Conservation (phyloP, 2,329 filamentous ascomycete species). For the Microascus cirrosus region DNA sequence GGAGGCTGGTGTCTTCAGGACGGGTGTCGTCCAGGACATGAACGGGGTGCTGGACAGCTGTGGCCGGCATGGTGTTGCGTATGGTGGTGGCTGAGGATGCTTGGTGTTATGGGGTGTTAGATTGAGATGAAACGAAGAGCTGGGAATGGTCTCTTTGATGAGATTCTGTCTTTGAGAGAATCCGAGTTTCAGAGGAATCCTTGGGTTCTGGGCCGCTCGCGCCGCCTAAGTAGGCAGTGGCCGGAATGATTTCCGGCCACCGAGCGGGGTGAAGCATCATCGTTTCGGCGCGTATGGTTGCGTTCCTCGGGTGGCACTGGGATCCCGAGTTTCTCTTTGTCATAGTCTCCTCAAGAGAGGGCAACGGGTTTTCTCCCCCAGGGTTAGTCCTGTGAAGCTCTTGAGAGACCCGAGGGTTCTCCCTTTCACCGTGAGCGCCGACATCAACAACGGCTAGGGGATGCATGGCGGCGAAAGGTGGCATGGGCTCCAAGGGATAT, state of each 20-base stretch:
- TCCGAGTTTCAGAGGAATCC: conserved; percentile 3
- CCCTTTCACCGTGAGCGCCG: background rate
- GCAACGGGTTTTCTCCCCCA: background rate
- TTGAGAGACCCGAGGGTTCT: background rate
- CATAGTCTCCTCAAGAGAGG: background rate
- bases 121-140: background rate
- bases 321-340: background rate
- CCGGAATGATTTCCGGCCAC: conserved; percentile 37
- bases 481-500: background rate
- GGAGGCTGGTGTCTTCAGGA: conserved; percentile 51
- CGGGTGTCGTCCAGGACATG: conserved; percentile 51
- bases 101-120: background rate
- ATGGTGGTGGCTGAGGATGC: background rate
- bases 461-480: background rate
- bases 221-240: conserved; percentile 33
- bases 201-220: conserved; percentile 11
- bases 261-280: conserved; percentile 12
- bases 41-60: conserved; percentile 27
- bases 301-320: background rate
- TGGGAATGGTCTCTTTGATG: background rate
- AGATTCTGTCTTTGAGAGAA: background rate
- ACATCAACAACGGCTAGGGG: background rate
- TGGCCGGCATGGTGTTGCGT: conserved; percentile 6
- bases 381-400: background rate
- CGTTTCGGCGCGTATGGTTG: background rate